Evolutionary conservation across 2,329 filamentous ascomycete species (phyloP).

Genomic region (Fusarium subtropicale): DNA sequence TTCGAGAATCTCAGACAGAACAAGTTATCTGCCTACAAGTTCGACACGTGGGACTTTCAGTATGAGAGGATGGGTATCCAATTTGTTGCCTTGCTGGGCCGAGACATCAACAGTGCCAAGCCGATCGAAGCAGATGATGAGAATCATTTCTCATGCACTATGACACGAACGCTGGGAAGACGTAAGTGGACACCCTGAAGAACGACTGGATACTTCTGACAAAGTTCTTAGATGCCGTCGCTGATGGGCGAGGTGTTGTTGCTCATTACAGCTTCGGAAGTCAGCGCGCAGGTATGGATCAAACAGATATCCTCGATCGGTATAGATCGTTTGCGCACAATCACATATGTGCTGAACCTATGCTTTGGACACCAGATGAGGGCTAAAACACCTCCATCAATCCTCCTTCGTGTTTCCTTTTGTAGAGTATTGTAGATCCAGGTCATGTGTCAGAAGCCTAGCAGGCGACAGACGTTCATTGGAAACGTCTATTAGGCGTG

Average conservation of each 20-base stretch:
- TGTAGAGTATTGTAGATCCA: background rate
- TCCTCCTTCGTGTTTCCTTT: background rate
- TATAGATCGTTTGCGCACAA: constrained; percentile 66
- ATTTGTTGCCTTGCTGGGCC: constrained; percentile 65
- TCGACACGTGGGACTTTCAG: constrained; percentile 61
- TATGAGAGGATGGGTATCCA: constrained; percentile 64
- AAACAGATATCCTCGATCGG: constrained; percentile 65
- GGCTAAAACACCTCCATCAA: background rate
- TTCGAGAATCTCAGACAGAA: constrained; percentile 63
- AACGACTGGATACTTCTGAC: constrained; percentile 21
- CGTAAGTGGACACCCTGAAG: constrained; percentile 36
- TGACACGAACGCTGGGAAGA: constrained; percentile 54
- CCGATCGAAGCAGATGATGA: constrained; percentile 60
- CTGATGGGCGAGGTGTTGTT: constrained; percentile 65
- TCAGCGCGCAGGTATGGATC: constrained; percentile 55
- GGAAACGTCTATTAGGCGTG: background rate
- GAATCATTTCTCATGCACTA: constrained; percentile 57
- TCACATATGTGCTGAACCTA: constrained; percentile 57
- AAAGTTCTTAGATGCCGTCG: constrained; percentile 53
- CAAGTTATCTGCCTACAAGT: constrained; percentile 60
- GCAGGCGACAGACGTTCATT: background rate
- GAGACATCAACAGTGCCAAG: constrained; percentile 61
- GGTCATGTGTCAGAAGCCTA: background rate
- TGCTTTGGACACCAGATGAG: constrained; percentile 47
- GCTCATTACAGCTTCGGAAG: constrained; percentile 64